Evolutionary conservation across 192 early-diverging fungal species (phyloP), one percentile per base, ranked within the genome.

Genomic region (Podila epicladia): DNA sequence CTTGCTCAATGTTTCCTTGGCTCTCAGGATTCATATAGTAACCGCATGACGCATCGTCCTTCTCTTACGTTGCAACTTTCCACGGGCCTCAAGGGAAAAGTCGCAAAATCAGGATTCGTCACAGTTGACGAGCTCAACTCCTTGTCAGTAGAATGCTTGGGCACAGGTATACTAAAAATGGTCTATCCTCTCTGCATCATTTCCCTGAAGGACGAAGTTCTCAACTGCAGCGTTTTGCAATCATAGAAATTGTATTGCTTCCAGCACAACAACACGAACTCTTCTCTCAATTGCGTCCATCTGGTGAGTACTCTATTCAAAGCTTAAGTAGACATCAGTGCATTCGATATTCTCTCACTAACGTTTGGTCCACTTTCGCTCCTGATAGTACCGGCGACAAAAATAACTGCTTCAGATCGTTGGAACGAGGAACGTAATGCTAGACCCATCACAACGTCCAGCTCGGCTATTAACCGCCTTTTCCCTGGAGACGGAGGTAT

Each of bases 41-140:
- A 24, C 53, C 13, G 41, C 53, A 55, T 55, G 53, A 1, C 53
- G 17, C 53, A 55, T 55, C 71, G 77, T 58, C 77, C 77, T 20
- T 65, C 71, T 45, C 51, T 73, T 12, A 80, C 77, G 2, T 71
- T 80, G 22, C 71, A 66, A 3, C 58, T 80, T 15, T 73, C 77
- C 13, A 19, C 41, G 2, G 45, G 51, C 33, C 48, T 80, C 15
- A 58, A 66, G 33, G 71, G 72, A 0, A 80, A 80, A 35, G 57
- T 80, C 37, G 28, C 72, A 4, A 65, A 62, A 5, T 80, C 77
- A 0, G 77, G 77, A 2, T 80, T 73, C 12, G 33, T 20, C 29
- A 80, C 77, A 31, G 77, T 70, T 0, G 77, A 35, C 4, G 77
- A 80, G 12, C 70, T 79, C 15, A 45, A 26, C 17, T 20, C 70